A percentile compares a stretch with the other conserved stretches of the same genome.
phyloP scores from a whole-genome alignment of 768 basidiomycete species.

The Neoboletus brunneissimus region DNA sequence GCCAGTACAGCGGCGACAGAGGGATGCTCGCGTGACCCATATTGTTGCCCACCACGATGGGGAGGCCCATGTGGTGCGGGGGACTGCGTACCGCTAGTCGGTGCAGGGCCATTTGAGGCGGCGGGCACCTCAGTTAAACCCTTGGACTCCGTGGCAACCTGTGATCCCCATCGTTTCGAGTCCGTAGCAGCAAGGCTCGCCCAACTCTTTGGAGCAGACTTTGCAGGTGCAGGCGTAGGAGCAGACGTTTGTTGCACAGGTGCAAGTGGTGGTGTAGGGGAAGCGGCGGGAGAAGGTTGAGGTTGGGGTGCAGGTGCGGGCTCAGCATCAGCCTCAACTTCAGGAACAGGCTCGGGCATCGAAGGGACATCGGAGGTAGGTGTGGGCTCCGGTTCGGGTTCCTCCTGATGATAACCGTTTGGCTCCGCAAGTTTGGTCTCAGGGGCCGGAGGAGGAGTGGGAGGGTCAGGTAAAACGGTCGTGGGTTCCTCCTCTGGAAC shows the following conservation, averaged over 20 bases:
- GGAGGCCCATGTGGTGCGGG: constrained; percentile 32
- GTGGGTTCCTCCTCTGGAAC: constrained; percentile 39
- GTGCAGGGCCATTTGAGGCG: constrained; percentile 37
- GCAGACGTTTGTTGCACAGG: constrained; percentile 31
- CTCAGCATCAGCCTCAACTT: constrained; percentile 26
- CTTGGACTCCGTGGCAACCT: constrained; percentile 73
- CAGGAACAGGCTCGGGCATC: constrained; percentile 27
- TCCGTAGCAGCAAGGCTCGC: constrained; percentile 87
- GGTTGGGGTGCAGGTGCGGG: constrained; percentile 23
- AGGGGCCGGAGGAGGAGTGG: constrained; percentile 34
- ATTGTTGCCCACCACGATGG: constrained; percentile 34
- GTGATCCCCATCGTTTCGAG: constrained; percentile 79
- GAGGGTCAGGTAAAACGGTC: constrained; percentile 33
- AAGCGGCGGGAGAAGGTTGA: constrained; percentile 9
- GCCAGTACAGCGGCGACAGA: constrained; percentile 53
- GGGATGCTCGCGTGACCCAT: constrained; percentile 43
- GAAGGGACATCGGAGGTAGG: constrained; percentile 25
- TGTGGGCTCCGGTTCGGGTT: constrained; percentile 32
- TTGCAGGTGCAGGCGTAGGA: constrained; percentile 34
- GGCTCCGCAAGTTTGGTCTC: constrained; percentile 42
- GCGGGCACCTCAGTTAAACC: constrained; percentile 67
- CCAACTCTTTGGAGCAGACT: constrained; percentile 76
- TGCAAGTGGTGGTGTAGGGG: constrained; percentile 31
- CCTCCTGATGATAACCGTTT: constrained; percentile 39
- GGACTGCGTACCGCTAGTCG: constrained; percentile 39